phyloP scores from a whole-genome alignment of 202 grass and related monocot genomes.

The Cymbopogon flexuosus region DNA sequence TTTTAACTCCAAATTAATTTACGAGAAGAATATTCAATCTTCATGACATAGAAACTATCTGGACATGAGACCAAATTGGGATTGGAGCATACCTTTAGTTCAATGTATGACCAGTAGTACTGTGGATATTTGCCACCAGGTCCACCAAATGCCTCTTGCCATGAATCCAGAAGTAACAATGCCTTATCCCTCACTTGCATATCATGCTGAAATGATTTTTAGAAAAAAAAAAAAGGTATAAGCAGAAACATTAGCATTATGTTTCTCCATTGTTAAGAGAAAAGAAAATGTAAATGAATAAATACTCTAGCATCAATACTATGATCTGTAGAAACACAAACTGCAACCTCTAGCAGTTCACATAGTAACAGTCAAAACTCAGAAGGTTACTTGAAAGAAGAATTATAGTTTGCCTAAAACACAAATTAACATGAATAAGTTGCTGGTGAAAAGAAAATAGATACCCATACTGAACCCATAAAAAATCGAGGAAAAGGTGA shows the following conservation, averaged over 20 bases:
- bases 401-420: background rate
- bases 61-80: background rate
- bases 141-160: conserved; percentile 99
- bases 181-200: conserved; percentile 86
- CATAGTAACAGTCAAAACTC: background rate
- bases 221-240: background rate
- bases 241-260: background rate
- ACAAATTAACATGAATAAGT: background rate
- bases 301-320: background rate
- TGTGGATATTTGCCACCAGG: conserved; percentile 86
- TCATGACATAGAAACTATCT: background rate
- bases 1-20: background rate
- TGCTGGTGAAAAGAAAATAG: background rate
- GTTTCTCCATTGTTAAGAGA: background rate
- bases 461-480: conserved; percentile 1
- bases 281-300: conserved; percentile 15
- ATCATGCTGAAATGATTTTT: conserved; percentile 59
- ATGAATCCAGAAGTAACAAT: conserved; percentile 87
- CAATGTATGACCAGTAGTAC: conserved; percentile 84
- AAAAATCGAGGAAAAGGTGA: background rate
- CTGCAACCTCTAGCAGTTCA: background rate
- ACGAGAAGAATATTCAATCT: background rate
- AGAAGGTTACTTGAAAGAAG: conserved; percentile 9
- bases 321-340: background rate
- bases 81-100: conserved; percentile 65